Evolutionary conservation across 2,329 filamentous ascomycete species (phyloP), one percentile per base, ranked within the genome.

Genomic region (Colletotrichum neosansevieriae): DNA sequence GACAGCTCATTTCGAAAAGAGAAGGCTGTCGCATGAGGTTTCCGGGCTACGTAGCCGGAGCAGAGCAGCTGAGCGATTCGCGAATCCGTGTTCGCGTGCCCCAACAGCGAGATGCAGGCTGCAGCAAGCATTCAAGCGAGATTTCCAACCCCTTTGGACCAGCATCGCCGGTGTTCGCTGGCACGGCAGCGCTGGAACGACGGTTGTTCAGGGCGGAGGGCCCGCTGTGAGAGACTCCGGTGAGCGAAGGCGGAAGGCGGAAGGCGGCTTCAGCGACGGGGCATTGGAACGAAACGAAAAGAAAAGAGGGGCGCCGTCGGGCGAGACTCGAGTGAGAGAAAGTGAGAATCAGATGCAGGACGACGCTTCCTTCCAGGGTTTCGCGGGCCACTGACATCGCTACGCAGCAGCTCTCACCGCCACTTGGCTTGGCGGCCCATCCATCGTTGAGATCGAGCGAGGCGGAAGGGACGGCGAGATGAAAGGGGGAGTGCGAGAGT

Each of bases 391-490:
- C 29, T 58, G 40, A 29, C 45, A 21, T 49, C 21, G 15, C 40
- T 40, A 40, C 58, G 36, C 58, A 53, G 58, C 50, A 51, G 66
- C 66, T 69, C 66, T 69, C 66, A 69, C 66, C 66, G 66, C 66
- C 66, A 65, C 61, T 69, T 69, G 61, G 54, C 54, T 60, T 69
- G 66, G 66, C 66, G 61, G 49, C 40, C 40, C 53, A 50, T 19
- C 54, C 42, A 34, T 66, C 61, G 40, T 56, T 9, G 17, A 50
- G 21, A n/a, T n/a, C n/a, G n/a, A n/a, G n/a, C n/a, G n/a, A n/a
- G n/a, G n/a, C n/a, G n/a, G n/a, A n/a, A n/a, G n/a, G n/a, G n/a
- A n/a, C n/a, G n/a, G n/a, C n/a, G n/a, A n/a, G n/a, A n/a, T n/a
- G n/a, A n/a, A n/a, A n/a, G n/a, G n/a, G n/a, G n/a, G n/a, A n/a